Evolutionary conservation across 169 alveolate species (phyloP).

Genomic region (Theileria sp.): DNA sequence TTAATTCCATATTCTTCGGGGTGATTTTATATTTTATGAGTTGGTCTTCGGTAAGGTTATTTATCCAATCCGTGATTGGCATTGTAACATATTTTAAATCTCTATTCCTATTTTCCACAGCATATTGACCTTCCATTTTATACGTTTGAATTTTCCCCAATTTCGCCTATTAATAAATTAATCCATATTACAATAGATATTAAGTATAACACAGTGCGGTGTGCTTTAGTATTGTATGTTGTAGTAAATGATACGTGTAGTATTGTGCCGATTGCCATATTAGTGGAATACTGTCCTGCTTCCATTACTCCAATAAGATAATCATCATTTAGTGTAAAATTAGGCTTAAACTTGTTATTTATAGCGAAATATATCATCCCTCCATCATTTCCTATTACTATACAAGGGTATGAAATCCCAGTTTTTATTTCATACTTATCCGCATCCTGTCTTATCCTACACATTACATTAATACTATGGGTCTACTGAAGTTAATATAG

Average conservation of each 20-base stretch:
- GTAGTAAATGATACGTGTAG: constrained; percentile 27
- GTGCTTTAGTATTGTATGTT: constrained; percentile 17
- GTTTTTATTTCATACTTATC: constrained; percentile 34
- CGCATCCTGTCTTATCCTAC: constrained; percentile 32
- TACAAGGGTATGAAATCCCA: constrained; percentile 37
- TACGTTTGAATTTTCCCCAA: not conserved
- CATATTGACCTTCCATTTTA: not conserved
- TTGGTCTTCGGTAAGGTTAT: constrained; percentile 1
- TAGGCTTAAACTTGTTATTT: constrained; percentile 25
- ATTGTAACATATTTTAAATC: not conserved
- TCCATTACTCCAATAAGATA: constrained; percentile 59
- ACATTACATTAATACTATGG: not conserved
- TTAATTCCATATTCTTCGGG: constrained; percentile 6
- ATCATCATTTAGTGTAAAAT: constrained; percentile 49
- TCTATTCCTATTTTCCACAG: not conserved
- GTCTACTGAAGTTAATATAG: not conserved
- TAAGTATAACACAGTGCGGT: not conserved
- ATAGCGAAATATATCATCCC: constrained; percentile 59
- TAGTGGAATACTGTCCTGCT: constrained; percentile 38
- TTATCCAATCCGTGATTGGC: constrained; percentile 16
- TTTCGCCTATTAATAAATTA: constrained; percentile 9
- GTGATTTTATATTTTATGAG: not conserved
- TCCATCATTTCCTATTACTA: constrained; percentile 52
- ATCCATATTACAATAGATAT: not conserved
- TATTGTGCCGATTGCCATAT: constrained; percentile 20